Base-by-base conservation (phyloP, 1,284 basidiomycete genomes). In the Malassezia obtusa region DNA sequence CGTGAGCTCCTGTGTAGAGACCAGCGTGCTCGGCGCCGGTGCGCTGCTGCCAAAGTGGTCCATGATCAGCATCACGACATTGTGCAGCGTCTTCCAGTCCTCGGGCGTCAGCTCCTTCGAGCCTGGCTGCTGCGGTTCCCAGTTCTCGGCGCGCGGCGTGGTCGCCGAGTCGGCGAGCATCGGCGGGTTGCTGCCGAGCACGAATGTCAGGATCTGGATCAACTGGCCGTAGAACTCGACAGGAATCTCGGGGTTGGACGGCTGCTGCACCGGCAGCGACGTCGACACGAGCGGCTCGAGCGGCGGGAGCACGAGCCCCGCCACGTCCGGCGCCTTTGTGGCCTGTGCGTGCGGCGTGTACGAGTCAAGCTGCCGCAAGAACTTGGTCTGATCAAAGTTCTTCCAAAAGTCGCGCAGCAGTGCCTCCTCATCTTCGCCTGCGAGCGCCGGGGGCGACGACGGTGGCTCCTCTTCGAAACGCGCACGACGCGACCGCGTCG, bases 171-270 rank as follows among this genome's bases (percentile, higher is more conserved):
- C 54, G 37, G 50, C 52, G 17, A 59, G 60, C 24, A 54, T 31
- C 8, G 59, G 57, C 46, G 60, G 58, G 12, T 63, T 64, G 19
- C 63, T 63, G 11, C 65, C 65, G 14, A 67, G 52, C 3, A 67
- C 57, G 33, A 65, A 63, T 9, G 65, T 67, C 39, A 67, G 60
- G 52, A 67, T 62, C 50, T 67, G 65, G 36, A 67, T 67, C 47
- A 63, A 62, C 22, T 60, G 60, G 28, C 59, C 50, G 43, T 67
- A 67, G 48, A 67, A 65, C 37, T 65, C 63, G 1, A 56, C 45
- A 40, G 64, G 59, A 19, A 43, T 43, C 11, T 57, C 58, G 17
- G 35, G 35, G 11, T 21, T n/a, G 31, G 32, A 3, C 21, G 41
- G 15, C 28, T 31, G 22, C 28, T 8, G 17, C 3, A 22, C 12